Percentiles rank a stretch among this genome's conserved stretches.
These are phyloP conservation scores for Cylindrotheca fusiformis DNA, from an alignment of 108 stramenopile genomes.

Conservation along the genomic window DNA sequence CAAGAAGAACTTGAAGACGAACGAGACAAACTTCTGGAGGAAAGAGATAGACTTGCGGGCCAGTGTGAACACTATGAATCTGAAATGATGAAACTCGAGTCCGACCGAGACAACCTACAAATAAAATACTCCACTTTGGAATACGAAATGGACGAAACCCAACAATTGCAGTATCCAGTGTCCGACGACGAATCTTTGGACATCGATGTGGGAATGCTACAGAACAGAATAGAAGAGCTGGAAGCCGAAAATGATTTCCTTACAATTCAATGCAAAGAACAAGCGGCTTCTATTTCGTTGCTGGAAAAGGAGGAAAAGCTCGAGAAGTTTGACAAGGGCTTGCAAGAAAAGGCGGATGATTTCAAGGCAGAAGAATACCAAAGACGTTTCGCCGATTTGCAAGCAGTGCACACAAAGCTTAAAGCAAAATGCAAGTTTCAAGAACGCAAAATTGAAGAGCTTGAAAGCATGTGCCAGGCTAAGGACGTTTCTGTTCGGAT, in stretches of 20 bases:
- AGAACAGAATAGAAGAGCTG: neutral
- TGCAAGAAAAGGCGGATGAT: neutral
- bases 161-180: neutral
- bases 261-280: neutral
- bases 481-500: neutral
- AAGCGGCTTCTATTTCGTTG: neutral
- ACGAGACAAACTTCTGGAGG: neutral
- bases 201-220: neutral
- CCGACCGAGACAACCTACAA: neutral
- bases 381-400: neutral
- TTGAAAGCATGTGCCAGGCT: neutral
- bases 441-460: neutral
- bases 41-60: neutral
- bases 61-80: neutral
- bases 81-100: neutral
- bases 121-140: neutral
- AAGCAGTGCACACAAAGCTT: neutral
- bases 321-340: neutral
- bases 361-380: neutral
- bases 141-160: neutral
- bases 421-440: neutral
- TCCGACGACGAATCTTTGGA: neutral
- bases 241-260: neutral
- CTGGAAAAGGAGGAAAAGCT: neutral
- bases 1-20: neutral